Percentiles rank a stretch among this genome's conserved stretches.
Evolutionary conservation across 2,329 filamentous ascomycete species (phyloP).

Genomic region (Ophiocordyceps polyrhachis-furcata): DNA sequence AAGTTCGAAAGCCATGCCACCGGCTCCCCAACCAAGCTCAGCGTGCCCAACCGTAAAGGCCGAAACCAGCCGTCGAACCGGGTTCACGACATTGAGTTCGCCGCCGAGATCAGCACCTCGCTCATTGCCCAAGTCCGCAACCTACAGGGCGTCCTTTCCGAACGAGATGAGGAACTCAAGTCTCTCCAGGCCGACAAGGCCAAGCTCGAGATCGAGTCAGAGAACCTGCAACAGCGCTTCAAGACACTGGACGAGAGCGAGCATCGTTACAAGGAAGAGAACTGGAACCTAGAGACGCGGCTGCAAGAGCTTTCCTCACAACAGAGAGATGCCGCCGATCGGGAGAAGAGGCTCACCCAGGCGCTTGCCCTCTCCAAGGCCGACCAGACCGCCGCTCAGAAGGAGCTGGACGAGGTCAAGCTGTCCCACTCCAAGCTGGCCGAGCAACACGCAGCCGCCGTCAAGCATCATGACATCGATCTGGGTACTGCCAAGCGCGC

Average conservation of each 20-base stretch:
- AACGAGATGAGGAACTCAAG: constrained; percentile 76
- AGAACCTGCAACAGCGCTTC: constrained; percentile 62
- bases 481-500: constrained; percentile 68
- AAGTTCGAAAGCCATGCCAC: constrained; percentile 73
- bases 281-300: constrained; percentile 90
- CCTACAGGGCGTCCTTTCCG: constrained; percentile 64
- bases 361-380: constrained; percentile 48
- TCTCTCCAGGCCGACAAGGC: constrained; percentile 56
- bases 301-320: constrained; percentile 64
- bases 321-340: constrained; percentile 59
- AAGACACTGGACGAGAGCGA: constrained; percentile 82
- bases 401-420: constrained; percentile 82
- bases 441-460: constrained; percentile 59
- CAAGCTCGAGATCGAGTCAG: constrained; percentile 63
- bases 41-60: constrained; percentile 69
- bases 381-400: constrained; percentile 62
- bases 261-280: constrained; percentile 92
- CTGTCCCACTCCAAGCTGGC: constrained; percentile 56
- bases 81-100: constrained; percentile 92
- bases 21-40: constrained; percentile 75
- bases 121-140: constrained; percentile 87
- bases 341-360: constrained; percentile 65
- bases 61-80: constrained; percentile 78
- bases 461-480: constrained; percentile 80
- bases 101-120: constrained; percentile 93